phyloP scores from a whole-genome alignment of 768 basidiomycete genomes.

The Lentinula guzmanii region DNA sequence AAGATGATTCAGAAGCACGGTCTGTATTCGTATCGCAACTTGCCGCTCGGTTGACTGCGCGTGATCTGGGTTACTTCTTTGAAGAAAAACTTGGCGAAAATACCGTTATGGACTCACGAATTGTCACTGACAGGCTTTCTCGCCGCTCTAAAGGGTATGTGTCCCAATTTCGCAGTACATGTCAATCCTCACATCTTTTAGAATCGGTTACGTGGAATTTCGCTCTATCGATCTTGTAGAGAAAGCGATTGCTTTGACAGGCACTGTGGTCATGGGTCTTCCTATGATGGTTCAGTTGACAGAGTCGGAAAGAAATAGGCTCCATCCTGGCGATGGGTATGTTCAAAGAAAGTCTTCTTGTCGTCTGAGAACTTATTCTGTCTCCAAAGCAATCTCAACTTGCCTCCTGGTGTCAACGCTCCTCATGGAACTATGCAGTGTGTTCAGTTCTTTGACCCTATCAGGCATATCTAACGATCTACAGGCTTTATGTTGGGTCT shows the following conservation, averaged over 20 bases:
- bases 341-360: slow-evolving; percentile 17
- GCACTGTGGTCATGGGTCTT: slow-evolving; percentile 96
- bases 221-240: slow-evolving; percentile 85
- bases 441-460: slow-evolving; percentile 22
- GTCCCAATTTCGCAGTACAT: background rate
- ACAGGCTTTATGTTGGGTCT: slow-evolving; percentile 92
- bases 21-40: slow-evolving; percentile 99
- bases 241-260: slow-evolving; percentile 83
- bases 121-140: slow-evolving; percentile 93
- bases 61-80: slow-evolving; percentile 98
- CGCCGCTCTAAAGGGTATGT: slow-evolving; percentile 95
- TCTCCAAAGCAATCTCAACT: slow-evolving; percentile 59
- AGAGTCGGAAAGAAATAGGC: slow-evolving; percentile 90
- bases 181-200: slow-evolving; percentile 23
- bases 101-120: slow-evolving; percentile 90
- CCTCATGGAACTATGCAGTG: slow-evolving; percentile 83
- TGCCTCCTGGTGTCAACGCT: slow-evolving; percentile 79
- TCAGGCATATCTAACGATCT: background rate
- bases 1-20: slow-evolving; percentile 96
- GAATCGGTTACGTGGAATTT: slow-evolving; percentile 98
- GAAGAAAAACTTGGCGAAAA: slow-evolving; percentile 94
- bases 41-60: slow-evolving; percentile 91
- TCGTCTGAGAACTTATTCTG: slow-evolving; percentile 8
- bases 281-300: slow-evolving; percentile 96
- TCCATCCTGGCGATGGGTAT: slow-evolving; percentile 85